Base-by-base conservation (phyloP, 805 yeast genomes). In the Metschnikowia bowlesiae region DNA sequence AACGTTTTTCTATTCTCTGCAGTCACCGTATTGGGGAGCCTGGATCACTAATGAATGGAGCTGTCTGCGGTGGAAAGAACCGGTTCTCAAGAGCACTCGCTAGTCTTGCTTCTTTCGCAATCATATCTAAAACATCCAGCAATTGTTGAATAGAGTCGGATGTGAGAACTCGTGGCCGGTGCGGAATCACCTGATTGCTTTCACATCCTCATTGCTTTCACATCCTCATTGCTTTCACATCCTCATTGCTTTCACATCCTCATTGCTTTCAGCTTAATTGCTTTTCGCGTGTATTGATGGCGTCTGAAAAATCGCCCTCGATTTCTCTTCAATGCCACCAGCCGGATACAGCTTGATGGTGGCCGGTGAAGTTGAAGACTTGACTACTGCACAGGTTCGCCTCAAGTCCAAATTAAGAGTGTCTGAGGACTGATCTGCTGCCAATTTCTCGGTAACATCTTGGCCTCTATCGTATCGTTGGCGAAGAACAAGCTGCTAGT, bases 201-300 rank as follows among this genome's bases (percentile, higher is more conserved):
- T 16, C 18, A 16, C 3, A 16, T 16, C 18, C 18, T 16, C 18
- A 16, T 16, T 16, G 18, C 18, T 16, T 16, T 16, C 18, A 16
- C 18, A 16, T 16, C 18, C 18, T 16, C 16, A 16, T 16, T 16
- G 16, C 16, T 16, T 16, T 16, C 16, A 16, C 16, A 16, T 16
- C 16, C 16, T 16, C n/a, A 85, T 82, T 53, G 90, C 87, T 64
- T 79, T 87, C 55, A 87, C 90, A 1, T 73, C 87, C 45, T 87
- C 18, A 16, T 2, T 16, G 18, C 18, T 16, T 16, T 16, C 18
- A 16, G 18, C 18, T 16, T 16, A 16, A 87, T 60, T 84, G 89
- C 53, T 78, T 84, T 49, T 81, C 89, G 3, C 72, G 95, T 39
- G 88, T 85, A 4, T 61, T 81, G 45, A 61, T 87, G 38, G 92